Conservation (phyloP, 176 grass and related monocot species). For the Paspalum vaginatum region DNA sequence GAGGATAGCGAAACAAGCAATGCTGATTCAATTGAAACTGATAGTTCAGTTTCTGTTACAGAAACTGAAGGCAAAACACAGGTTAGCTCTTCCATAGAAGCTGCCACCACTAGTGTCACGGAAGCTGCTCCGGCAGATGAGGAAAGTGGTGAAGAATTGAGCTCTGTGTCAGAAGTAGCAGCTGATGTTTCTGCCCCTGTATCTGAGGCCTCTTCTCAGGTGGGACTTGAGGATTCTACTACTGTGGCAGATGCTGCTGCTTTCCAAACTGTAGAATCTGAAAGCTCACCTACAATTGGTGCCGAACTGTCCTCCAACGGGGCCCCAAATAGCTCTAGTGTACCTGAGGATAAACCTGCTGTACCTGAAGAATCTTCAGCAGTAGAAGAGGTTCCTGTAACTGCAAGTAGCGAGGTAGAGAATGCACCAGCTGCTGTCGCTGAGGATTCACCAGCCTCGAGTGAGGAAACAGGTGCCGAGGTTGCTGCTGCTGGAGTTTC, state of each 20-base stretch:
- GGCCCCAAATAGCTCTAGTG: constrained; percentile 19
- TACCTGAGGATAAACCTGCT: constrained; percentile 30
- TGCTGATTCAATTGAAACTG: constrained; percentile 28
- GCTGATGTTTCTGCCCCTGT: constrained; percentile 17
- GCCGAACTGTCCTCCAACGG: constrained; percentile 37
- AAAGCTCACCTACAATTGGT: constrained; percentile 19
- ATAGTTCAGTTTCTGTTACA: constrained; percentile 44
- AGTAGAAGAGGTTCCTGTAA: constrained; percentile 42
- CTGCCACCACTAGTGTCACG: constrained; percentile 1
- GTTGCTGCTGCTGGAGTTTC: constrained; percentile 49
- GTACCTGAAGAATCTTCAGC: constrained; percentile 34
- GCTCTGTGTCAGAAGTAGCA: constrained; percentile 8
- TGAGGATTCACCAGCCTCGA: constrained; percentile 34
- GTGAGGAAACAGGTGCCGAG: constrained; percentile 39
- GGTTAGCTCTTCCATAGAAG: constrained; percentile 36
- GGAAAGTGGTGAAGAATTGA: constrained; percentile 21
- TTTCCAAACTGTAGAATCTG: constrained; percentile 29
- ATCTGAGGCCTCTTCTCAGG: constrained; percentile 17
- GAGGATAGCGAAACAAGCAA: not conserved
- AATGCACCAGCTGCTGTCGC: constrained; percentile 18
- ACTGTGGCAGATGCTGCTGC: not conserved
- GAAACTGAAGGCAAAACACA: constrained; percentile 45
- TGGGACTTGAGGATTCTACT: constrained; percentile 29
- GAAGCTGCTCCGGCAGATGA: constrained; percentile 27
- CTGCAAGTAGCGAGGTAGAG: constrained; percentile 28